Percentiles rank a stretch among this genome's conserved stretches.
Evolutionary conservation across 108 stramenopile genomes (phyloP).

Genomic region (Hondaea fermentalgiana): DNA sequence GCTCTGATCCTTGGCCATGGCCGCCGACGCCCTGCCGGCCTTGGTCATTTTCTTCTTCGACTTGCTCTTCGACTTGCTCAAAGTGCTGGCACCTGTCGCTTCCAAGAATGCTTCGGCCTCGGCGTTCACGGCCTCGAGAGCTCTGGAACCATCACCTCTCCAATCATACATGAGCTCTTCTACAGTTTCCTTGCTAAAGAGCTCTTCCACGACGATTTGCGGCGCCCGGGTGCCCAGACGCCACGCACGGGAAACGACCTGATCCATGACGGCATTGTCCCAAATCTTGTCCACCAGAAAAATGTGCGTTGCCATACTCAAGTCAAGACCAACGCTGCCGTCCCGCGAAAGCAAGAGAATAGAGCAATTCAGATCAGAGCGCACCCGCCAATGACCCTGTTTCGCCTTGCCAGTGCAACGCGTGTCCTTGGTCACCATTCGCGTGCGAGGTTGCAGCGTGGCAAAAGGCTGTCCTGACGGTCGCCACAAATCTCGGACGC

Average conservation of each 20-base stretch:
- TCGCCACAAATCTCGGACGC: background rate
- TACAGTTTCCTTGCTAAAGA: background rate
- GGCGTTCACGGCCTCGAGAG: background rate
- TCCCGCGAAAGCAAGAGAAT: constrained; percentile 18
- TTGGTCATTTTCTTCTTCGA: no score
- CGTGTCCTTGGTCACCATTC: background rate
- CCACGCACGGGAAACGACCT: constrained; percentile 3
- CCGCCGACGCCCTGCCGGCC: background rate
- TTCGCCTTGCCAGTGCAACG: background rate
- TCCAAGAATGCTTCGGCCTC: background rate
- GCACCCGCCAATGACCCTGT: background rate
- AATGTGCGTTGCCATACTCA: background rate
- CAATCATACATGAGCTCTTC: constrained; percentile 12
- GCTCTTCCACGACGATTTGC: background rate
- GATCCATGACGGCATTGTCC: background rate
- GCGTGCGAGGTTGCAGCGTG: background rate
- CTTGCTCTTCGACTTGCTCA: no score
- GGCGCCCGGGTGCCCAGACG: background rate
- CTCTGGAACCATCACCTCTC: background rate
- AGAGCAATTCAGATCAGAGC: background rate
- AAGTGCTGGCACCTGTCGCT: no score
- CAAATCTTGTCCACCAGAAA: constrained; percentile 9
- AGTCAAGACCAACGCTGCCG: background rate
- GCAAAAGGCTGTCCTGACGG: background rate
- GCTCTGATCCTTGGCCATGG: background rate